Conservation (phyloP, 139 green algal genomes). For the Helicosporidium sp. region DNA sequence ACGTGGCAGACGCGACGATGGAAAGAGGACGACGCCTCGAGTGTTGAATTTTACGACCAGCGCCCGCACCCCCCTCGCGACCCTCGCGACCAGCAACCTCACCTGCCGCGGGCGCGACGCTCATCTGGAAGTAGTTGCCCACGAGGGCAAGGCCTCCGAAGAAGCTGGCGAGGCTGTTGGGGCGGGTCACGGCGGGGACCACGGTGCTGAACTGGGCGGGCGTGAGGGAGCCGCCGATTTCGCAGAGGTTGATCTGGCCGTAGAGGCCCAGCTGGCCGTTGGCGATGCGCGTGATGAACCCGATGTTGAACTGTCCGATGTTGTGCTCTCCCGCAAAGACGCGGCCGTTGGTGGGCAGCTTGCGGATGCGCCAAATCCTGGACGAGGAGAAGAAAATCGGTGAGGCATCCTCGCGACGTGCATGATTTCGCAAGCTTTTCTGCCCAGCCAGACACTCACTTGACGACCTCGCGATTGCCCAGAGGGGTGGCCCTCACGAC, state of each 20-base stretch:
- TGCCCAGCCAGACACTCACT: too few relatives aligned
- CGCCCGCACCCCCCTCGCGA: too few relatives aligned
- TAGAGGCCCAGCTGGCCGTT: not conserved
- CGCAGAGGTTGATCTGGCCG: slow-evolving; percentile 2
- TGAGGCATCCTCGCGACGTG: too few relatives aligned
- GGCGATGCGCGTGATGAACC: not conserved
- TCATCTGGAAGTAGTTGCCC: slow-evolving; percentile 3
- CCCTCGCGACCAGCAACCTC: too few relatives aligned
- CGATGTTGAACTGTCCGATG: slow-evolving; percentile 2
- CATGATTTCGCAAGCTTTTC: too few relatives aligned
- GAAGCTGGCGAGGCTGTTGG: slow-evolving; percentile 1
- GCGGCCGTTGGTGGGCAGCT: not conserved
- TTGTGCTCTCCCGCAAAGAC: slow-evolving; percentile 2
- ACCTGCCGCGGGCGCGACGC: slow-evolving; percentile 1
- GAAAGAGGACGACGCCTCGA: too few relatives aligned
- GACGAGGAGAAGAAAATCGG: too few relatives aligned
- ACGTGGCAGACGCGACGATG: too few relatives aligned
- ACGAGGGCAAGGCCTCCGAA: slow-evolving; percentile 5
- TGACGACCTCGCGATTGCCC: not conserved
- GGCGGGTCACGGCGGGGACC: not conserved
- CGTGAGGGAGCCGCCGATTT: slow-evolving; percentile 1
- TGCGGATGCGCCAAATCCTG: slow-evolving; percentile 2
- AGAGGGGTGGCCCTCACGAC: not conserved
- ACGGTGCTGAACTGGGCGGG: not conserved
- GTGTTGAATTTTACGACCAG: too few relatives aligned